Percentiles rank a stretch among this genome's conserved stretches.
phyloP scores from a whole-genome alignment of 805 yeast genomes.

The Candida odintsovae region DNA sequence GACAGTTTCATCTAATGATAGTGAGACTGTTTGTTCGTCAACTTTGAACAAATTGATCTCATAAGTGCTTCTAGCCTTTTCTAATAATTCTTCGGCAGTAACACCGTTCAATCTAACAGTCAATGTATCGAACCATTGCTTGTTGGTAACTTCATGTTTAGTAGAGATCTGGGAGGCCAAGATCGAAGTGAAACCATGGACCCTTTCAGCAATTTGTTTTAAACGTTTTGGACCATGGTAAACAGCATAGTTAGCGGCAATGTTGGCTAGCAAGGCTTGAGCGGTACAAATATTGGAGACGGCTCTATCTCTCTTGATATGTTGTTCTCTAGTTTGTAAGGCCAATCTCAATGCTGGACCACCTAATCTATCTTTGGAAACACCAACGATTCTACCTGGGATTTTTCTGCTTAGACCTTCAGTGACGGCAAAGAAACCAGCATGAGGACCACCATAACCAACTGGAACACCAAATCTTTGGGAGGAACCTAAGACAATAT shows the following conservation, averaged over 20 bases:
- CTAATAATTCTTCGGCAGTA: conserved; percentile 50
- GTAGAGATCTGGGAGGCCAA: conserved; percentile 54
- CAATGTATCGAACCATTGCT: conserved; percentile 82
- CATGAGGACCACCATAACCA: conserved; percentile 99
- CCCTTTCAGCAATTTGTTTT: conserved; percentile 67
- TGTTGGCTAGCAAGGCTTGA: conserved; percentile 92
- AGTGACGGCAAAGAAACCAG: conserved; percentile 92
- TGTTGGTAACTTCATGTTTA: conserved; percentile 48
- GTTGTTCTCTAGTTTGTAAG: conserved; percentile 96
- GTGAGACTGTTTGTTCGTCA: conserved; percentile 52
- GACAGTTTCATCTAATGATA: conserved; percentile 91
- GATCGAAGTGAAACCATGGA: conserved; percentile 66
- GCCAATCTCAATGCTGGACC: conserved; percentile 88
- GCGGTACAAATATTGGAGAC: conserved; percentile 98
- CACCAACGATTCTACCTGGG: conserved; percentile 95
- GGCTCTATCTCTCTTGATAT: conserved; percentile 94
- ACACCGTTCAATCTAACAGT: conserved; percentile 51
- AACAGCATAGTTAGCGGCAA: conserved; percentile 92
- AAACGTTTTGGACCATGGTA: conserved; percentile 94
- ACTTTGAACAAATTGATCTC: conserved; percentile 76
- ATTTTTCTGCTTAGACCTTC: conserved; percentile 80
- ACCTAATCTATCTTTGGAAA: conserved; percentile 87
- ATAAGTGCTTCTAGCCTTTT: conserved; percentile 49
- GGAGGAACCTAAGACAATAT: conserved; percentile 85
- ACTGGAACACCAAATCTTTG: conserved; percentile 97